Evolutionary conservation across 176 grass and related monocot genomes (phyloP), one percentile per base, ranked within the genome.

Genomic region (Avena sativa): DNA sequence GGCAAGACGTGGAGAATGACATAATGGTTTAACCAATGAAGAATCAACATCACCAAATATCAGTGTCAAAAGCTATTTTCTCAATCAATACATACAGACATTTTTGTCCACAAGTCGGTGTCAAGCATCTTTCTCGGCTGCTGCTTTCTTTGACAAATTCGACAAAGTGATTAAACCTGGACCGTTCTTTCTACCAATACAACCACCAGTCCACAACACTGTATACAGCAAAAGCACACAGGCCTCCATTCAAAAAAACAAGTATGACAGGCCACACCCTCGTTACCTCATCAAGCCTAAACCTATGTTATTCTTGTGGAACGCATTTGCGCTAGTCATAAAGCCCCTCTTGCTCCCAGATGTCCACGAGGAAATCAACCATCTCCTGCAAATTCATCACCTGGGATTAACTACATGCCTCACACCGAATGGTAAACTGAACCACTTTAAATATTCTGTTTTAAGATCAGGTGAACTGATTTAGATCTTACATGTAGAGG

Each of bases 351-450:
- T 91, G 86, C 23, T 91, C 90, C 90, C 90, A 91, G 51, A 88
- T 91, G 62, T 91, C 90, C 82, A 85, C 90, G 52, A 91, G 86
- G 64, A 91, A 91, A 82, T 91, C 90, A 9, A 91, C 82, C 86
- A 91, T 85, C 86, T 91, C 90, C 90, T 91, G 86, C 78, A 55
- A 85, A 81, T 66, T 8, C 71, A 85, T 34, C 70, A 63, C 47
- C 19, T 23, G 47, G 23, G 71, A 81, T 77, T 70, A 85, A 81
- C 21, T 3, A 76, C 62, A 64, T 17, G 21, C 12, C 52, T 76
- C 17, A 20, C 46, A 85, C 26, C 20, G 14, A 81, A 68, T 23
- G 38, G 52, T 57, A 60, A 62, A 48, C 21, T 55, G 20, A 71
- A 64, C 16, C 8, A 36, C 15, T 40, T 48, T 80, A n/a, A 16